Conservation (phyloP, 1,284 basidiomycete genomes). For the Cryptococcus sp. region DNA sequence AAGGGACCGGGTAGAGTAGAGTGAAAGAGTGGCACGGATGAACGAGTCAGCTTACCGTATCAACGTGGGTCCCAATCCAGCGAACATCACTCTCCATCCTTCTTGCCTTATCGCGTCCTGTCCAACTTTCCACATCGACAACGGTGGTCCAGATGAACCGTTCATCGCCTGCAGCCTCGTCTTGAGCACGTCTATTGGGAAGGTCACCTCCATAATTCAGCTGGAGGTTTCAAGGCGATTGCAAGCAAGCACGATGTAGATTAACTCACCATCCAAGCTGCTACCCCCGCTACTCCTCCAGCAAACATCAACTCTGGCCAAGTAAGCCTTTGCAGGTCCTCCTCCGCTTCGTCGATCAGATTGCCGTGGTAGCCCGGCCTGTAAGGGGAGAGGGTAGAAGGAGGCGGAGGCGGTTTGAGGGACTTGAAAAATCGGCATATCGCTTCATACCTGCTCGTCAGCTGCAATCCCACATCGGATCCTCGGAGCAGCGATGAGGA, state of each 20-base stretch:
- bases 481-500: not conserved
- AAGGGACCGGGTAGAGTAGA: not conserved
- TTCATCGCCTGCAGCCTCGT: slow-evolving; percentile 64
- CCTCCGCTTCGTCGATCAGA: slow-evolving; percentile 52
- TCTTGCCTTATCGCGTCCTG: slow-evolving; percentile 59
- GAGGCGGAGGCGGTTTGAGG: slow-evolving; percentile 18
- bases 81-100: slow-evolving; percentile 63
- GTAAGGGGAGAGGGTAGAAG: slow-evolving; percentile 1
- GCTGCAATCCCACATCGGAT: not conserved
- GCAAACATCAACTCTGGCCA: slow-evolving; percentile 64
- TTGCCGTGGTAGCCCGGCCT: slow-evolving; percentile 42
- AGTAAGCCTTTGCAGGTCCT: slow-evolving; percentile 49
- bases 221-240: not conserved
- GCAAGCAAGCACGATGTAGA: not conserved
- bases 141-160: not conserved
- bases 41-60: slow-evolving; percentile 55
- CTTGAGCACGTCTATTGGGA: slow-evolving; percentile 80
- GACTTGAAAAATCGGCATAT: slow-evolving; percentile 57
- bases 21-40: not conserved
- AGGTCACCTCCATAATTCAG: slow-evolving; percentile 52
- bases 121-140: slow-evolving; percentile 20
- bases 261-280: slow-evolving; percentile 44
- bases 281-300: slow-evolving; percentile 67
- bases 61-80: slow-evolving; percentile 69
- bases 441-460: slow-evolving; percentile 58